Conservation (phyloP, 352 stramenopile genomes). For the Phytophthora crassamura region DNA sequence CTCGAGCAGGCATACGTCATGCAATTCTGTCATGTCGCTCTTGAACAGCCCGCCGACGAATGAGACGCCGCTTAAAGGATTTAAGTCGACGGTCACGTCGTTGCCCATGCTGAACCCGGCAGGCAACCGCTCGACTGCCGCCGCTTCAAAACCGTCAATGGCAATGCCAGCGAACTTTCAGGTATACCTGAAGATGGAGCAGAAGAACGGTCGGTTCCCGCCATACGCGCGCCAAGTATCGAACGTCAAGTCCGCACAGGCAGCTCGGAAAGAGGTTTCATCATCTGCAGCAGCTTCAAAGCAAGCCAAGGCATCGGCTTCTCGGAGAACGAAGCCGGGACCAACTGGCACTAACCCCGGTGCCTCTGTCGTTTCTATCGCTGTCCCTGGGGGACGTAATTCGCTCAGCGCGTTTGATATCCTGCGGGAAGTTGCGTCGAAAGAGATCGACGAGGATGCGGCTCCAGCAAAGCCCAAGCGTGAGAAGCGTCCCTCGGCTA, state of each 20-base stretch:
- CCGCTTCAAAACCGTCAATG: slow-evolving; percentile 23
- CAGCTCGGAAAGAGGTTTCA: slow-evolving; percentile 27
- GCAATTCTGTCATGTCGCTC: slow-evolving; percentile 75
- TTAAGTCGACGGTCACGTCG: slow-evolving; percentile 41
- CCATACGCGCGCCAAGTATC: slow-evolving; percentile 37
- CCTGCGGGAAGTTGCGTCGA: slow-evolving; percentile 76
- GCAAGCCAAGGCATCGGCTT: slow-evolving; percentile 26
- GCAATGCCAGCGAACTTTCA: slow-evolving; percentile 37
- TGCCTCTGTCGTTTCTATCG: no score
- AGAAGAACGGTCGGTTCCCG: slow-evolving; percentile 38
- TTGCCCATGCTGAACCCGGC: slow-evolving; percentile 46
- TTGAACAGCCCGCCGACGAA: slow-evolving; percentile 73
- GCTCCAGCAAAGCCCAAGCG: slow-evolving; percentile 39
- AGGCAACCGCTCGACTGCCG: slow-evolving; percentile 14
- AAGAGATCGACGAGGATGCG: slow-evolving; percentile 55
- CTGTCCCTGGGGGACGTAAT: slow-evolving; percentile 22
- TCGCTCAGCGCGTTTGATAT: slow-evolving; percentile 86
- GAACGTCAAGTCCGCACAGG: slow-evolving; percentile 27
- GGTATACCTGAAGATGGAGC: slow-evolving; percentile 71
- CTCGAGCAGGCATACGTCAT: slow-evolving; percentile 44
- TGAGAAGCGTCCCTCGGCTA: slow-evolving; percentile 31
- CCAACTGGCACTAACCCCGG: neutral
- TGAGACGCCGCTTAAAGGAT: slow-evolving; percentile 35
- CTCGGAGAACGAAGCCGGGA: slow-evolving; percentile 40
- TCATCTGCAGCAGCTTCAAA: slow-evolving; percentile 19